Percentiles rank a stretch among this genome's conserved stretches.
phyloP scores from a whole-genome alignment of 2,329 filamentous ascomycete species.

The Xylariaceae sp. region DNA sequence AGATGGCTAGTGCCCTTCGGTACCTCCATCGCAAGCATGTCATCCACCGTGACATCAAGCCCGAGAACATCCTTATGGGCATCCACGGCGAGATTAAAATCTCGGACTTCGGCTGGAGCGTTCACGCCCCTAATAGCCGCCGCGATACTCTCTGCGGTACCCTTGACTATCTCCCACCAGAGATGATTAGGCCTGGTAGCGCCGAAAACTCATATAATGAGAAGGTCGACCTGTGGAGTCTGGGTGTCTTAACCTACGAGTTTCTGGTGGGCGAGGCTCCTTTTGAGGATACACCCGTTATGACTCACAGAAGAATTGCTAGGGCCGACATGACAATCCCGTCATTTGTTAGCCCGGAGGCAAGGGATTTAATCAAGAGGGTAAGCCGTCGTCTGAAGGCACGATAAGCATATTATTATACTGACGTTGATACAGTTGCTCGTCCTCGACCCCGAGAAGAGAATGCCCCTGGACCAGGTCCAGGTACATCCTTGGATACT shows the following conservation, averaged over 20 bases:
- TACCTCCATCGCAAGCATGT: constrained; percentile 97
- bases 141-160: constrained; percentile 96
- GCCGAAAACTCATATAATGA: constrained; percentile 90
- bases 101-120: constrained; percentile 97
- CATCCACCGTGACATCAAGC: constrained; percentile 97
- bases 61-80: constrained; percentile 94
- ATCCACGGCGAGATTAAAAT: constrained; percentile 99
- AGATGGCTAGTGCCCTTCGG: constrained; percentile 87
- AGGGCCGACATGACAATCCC: constrained; percentile 92
- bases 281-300: constrained; percentile 92
- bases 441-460: constrained; percentile 91
- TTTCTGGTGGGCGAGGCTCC: constrained; percentile 95
- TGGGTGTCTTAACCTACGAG: constrained; percentile 95
- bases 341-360: constrained; percentile 87
- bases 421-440: constrained; percentile 65
- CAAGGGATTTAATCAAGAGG: constrained; percentile 88
- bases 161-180: constrained; percentile 93
- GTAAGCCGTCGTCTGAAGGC: constrained; percentile 54
- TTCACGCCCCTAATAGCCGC: constrained; percentile 93
- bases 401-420: constrained; percentile 1
- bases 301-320: constrained; percentile 90
- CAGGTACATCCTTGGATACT: constrained; percentile 94
- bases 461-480: constrained; percentile 87
- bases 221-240: constrained; percentile 95
- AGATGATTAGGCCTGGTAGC: constrained; percentile 88